Evolutionary conservation across 2,329 filamentous ascomycete species (phyloP).

Genomic region (Domatiomyces globalis): DNA sequence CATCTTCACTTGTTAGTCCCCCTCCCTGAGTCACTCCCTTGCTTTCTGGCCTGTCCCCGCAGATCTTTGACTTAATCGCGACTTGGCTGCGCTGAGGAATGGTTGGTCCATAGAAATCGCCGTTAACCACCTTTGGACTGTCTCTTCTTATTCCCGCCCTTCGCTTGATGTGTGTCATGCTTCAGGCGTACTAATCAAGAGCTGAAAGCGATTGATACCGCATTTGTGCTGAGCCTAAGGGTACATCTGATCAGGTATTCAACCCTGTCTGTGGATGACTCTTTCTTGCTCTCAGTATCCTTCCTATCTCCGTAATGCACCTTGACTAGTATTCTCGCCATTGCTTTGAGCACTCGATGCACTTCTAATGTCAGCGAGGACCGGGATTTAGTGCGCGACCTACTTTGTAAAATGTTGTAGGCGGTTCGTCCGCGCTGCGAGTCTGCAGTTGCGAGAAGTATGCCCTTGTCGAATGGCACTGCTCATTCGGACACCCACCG

Average conservation of each 20-base stretch:
- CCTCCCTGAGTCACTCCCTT: too few relatives aligned
- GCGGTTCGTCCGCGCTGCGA: constrained; percentile 92
- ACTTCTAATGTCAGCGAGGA: constrained; percentile 21
- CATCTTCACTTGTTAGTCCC: too few relatives aligned
- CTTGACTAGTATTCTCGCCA: constrained; percentile 35
- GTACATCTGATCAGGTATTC: background rate
- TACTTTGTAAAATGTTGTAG: constrained; percentile 91
- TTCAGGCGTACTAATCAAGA: background rate
- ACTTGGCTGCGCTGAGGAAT: background rate
- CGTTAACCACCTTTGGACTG: background rate
- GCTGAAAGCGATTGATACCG: background rate
- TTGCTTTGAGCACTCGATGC: constrained; percentile 31
- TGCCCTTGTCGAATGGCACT: constrained; percentile 69
- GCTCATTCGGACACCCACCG: constrained; percentile 54
- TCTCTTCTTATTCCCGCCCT: background rate
- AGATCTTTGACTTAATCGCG: background rate
- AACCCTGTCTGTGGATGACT: background rate
- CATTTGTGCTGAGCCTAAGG: background rate
- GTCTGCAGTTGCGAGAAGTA: constrained; percentile 97
- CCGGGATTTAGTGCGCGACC: constrained; percentile 8
- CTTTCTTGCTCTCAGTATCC: background rate
- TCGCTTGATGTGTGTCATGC: background rate
- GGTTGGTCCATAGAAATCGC: background rate
- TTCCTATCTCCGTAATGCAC: constrained; percentile 6
- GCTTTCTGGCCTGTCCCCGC: background rate